Evolutionary conservation across 805 yeast species (phyloP).

Genomic region (Lipomyces spencermartinsiae): DNA sequence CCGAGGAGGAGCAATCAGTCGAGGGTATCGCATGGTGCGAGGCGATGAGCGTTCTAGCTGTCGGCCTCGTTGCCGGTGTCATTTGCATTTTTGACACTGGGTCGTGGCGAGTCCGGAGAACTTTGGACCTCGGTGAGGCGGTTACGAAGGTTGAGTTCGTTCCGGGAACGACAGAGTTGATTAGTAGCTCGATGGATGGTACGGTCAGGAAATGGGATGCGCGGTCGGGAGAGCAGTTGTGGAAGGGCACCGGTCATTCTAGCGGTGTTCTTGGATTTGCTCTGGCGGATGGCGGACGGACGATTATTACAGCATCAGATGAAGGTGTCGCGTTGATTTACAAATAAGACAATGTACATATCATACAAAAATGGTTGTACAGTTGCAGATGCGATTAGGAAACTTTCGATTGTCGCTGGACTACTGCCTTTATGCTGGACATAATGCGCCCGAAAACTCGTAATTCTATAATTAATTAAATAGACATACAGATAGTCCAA

Average conservation of each 20-base stretch:
- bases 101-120: conserved; percentile 84
- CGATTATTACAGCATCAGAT: conserved; percentile 91
- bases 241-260: conserved; percentile 88
- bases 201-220: conserved; percentile 85
- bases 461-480: too few species aligned
- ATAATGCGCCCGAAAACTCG: too few species aligned
- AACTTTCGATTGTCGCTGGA: too few species aligned
- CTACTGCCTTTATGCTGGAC: too few species aligned
- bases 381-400: too few species aligned
- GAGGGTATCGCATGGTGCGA: conserved; percentile 87
- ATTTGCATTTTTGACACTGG: conserved; percentile 80
- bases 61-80: conserved; percentile 89
- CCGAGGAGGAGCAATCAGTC: conserved; percentile 53
- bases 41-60: conserved; percentile 68
- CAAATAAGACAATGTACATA: conserved; percentile 40
- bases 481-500: background rate
- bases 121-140: conserved; percentile 75
- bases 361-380: too few species aligned
- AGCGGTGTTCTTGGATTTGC: conserved; percentile 92
- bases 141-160: conserved; percentile 77
- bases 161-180: conserved; percentile 58
- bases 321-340: conserved; percentile 91
- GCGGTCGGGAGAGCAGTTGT: conserved; percentile 78
- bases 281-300: conserved; percentile 62
- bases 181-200: conserved; percentile 85